Percentiles rank a stretch among this genome's conserved stretches.
These are phyloP conservation scores for Cryptococcus jaspeensis DNA, from an alignment of 1,284 basidiomycete species.

Conservation along the genomic window DNA sequence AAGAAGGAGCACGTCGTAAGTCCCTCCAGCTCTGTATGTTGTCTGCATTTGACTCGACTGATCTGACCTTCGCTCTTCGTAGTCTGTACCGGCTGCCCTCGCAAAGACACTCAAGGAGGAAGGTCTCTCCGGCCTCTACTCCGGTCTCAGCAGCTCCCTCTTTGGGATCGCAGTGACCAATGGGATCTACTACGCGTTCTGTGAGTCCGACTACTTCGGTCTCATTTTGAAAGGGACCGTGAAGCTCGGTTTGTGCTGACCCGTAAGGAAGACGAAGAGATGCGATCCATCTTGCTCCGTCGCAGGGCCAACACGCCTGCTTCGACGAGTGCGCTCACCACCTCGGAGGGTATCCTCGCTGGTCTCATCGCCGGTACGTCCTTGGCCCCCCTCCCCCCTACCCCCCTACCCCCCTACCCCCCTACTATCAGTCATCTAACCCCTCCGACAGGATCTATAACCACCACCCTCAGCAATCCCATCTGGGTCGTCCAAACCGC, in stretches of 20 bases:
- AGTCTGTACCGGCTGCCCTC: constrained; percentile 52
- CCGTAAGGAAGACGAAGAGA: constrained; percentile 53
- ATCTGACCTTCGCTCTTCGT: constrained; percentile 8
- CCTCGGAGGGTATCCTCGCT: constrained; percentile 84
- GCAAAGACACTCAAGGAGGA: constrained; percentile 78
- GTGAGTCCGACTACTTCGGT: constrained; percentile 22
- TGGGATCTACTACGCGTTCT: constrained; percentile 57
- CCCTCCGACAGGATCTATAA: constrained; percentile 68
- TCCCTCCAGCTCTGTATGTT: neutral
- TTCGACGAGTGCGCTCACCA: constrained; percentile 66
- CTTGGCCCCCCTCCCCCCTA: neutral
- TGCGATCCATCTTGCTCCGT: constrained; percentile 52
- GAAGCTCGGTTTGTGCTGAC: neutral
- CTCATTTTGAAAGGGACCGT: neutral
- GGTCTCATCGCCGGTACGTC: constrained; percentile 76
- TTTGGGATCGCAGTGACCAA: constrained; percentile 93
- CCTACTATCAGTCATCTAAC: neutral
- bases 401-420: neutral
- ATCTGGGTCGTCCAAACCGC: constrained; percentile 96
- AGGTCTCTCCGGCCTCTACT: constrained; percentile 82
- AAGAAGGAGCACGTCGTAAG: constrained; percentile 57
- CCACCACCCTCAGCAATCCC: constrained; percentile 87
- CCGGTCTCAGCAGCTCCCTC: constrained; percentile 80
- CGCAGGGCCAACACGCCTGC: constrained; percentile 53
- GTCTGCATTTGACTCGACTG: neutral